Percentiles rank a stretch among this genome's conserved stretches.
Evolutionary conservation across 2,329 filamentous ascomycete genomes (phyloP).

Genomic region (Microsporum canis): DNA sequence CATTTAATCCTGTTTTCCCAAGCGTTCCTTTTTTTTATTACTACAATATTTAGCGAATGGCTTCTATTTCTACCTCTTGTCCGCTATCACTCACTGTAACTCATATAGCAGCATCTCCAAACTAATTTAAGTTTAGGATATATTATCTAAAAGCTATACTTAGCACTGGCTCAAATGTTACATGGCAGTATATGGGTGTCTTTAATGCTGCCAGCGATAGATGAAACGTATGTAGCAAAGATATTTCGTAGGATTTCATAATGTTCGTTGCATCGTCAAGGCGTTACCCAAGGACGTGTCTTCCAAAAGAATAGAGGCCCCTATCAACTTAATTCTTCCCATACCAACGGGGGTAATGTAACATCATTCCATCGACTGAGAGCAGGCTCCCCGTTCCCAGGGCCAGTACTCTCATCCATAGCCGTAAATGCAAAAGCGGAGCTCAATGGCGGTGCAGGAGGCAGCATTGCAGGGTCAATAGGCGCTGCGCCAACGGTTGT

Average conservation of each 20-base stretch:
- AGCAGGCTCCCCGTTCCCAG: conserved; percentile 7
- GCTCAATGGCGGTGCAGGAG: conserved; percentile 23
- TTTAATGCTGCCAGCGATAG: not conserved
- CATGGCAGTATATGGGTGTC: not conserved
- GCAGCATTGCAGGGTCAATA: conserved; percentile 24
- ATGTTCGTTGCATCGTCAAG: not conserved
- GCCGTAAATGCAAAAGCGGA: conserved; percentile 21
- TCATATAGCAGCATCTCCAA: not conserved
- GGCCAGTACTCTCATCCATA: conserved; percentile 23
- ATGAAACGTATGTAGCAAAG: not conserved
- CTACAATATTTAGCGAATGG: not conserved
- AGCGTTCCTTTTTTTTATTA: not conserved
- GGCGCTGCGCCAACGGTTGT: conserved; percentile 14
- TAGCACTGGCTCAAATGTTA: not conserved
- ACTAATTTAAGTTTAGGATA: not conserved
- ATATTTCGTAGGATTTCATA: not conserved
- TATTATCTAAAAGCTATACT: not conserved
- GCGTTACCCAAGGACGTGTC: not conserved
- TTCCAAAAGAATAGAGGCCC: not conserved
- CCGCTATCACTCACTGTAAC: not conserved
- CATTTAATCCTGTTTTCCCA: not conserved
- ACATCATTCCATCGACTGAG: conserved; percentile 27
- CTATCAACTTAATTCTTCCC: conserved; percentile 27
- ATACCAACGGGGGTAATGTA: conserved; percentile 31
- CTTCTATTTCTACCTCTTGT: not conserved